These are phyloP conservation scores for Cetradonia linearis DNA, from an alignment of 495 filamentous ascomycete genomes.

Conservation along the genomic window DNA sequence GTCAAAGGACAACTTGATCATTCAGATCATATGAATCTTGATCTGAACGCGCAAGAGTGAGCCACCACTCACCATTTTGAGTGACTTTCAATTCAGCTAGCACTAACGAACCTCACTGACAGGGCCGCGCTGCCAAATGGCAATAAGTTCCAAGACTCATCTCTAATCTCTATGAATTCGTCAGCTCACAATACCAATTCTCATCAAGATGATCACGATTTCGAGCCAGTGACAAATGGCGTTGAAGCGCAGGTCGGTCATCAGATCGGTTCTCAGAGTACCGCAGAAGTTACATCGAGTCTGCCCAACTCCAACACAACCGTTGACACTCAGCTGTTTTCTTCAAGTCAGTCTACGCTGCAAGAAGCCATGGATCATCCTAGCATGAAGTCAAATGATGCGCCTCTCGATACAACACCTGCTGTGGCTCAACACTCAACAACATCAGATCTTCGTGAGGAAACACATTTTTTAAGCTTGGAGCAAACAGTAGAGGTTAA, in stretches of 20 bases:
- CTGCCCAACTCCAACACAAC: slow-evolving; percentile 13
- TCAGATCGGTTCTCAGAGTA: slow-evolving; percentile 8
- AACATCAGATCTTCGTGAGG: slow-evolving; percentile 25
- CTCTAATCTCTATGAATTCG: slow-evolving; percentile 15
- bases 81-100: not conserved
- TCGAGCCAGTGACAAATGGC: slow-evolving; percentile 16
- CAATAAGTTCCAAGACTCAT: slow-evolving; percentile 18
- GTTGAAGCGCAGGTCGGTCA: not conserved
- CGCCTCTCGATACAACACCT: slow-evolving; percentile 15
- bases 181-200: slow-evolving; percentile 21
- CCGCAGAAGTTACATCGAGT: slow-evolving; percentile 11
- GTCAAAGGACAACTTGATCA: slow-evolving; percentile 38
- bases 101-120: not conserved
- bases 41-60: slow-evolving; percentile 39
- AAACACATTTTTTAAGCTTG: slow-evolving; percentile 12
- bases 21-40: slow-evolving; percentile 38
- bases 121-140: slow-evolving; percentile 15
- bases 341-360: slow-evolving; percentile 14
- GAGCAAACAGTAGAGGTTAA: slow-evolving; percentile 12
- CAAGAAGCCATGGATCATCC: not conserved
- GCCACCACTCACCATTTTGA: slow-evolving; percentile 30
- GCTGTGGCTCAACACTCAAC: slow-evolving; percentile 21
- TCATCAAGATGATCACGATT: slow-evolving; percentile 7
- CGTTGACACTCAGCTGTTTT: slow-evolving; percentile 1
- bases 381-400: not conserved